phyloP scores from a whole-genome alignment of 805 yeast species.

The Metschnikowia hibisci region DNA sequence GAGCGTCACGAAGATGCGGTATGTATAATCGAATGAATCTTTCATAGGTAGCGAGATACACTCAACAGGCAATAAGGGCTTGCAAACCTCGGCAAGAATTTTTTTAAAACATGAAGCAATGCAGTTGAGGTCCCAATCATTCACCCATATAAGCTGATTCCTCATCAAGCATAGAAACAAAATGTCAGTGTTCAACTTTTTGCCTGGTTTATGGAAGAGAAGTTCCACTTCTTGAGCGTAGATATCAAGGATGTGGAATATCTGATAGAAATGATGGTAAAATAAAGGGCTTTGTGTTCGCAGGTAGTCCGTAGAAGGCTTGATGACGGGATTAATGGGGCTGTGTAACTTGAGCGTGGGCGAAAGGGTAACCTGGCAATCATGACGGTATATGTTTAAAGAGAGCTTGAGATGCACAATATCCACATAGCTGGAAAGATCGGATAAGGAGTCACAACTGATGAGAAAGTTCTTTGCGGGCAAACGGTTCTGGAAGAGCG shows the following conservation, averaged over 20 bases:
- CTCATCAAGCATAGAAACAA: slow-evolving; percentile 49
- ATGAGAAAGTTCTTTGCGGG: slow-evolving; percentile 12
- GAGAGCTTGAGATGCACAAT: slow-evolving; percentile 74
- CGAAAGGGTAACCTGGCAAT: slow-evolving; percentile 37
- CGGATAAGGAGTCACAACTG: slow-evolving; percentile 35
- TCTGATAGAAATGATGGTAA: slow-evolving; percentile 46
- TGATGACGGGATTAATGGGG: slow-evolving; percentile 20
- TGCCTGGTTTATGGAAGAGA: slow-evolving; percentile 56
- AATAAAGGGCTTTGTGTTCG: slow-evolving; percentile 20
- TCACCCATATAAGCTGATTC: slow-evolving; percentile 50
- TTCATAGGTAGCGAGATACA: slow-evolving; percentile 50
- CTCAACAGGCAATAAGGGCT: slow-evolving; percentile 50
- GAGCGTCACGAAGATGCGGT: slow-evolving; percentile 31
- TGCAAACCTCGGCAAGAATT: slow-evolving; percentile 48
- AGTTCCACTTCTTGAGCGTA: slow-evolving; percentile 44
- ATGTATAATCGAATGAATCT: slow-evolving; percentile 46
- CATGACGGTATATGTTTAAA: slow-evolving; percentile 67
- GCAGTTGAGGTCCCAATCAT: slow-evolving; percentile 54
- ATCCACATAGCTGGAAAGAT: slow-evolving; percentile 60
- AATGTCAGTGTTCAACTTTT: slow-evolving; percentile 42
- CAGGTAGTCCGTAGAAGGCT: slow-evolving; percentile 20
- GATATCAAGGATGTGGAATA: slow-evolving; percentile 44
- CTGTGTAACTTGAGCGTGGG: slow-evolving; percentile 12
- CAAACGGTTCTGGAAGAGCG: slow-evolving; percentile 23
- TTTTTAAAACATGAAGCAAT: slow-evolving; percentile 46